A percentile compares a stretch with the other conserved stretches of the same genome.
Evolutionary conservation across 108 stramenopile genomes (phyloP).

Genomic region (Cyclotella baltica): DNA sequence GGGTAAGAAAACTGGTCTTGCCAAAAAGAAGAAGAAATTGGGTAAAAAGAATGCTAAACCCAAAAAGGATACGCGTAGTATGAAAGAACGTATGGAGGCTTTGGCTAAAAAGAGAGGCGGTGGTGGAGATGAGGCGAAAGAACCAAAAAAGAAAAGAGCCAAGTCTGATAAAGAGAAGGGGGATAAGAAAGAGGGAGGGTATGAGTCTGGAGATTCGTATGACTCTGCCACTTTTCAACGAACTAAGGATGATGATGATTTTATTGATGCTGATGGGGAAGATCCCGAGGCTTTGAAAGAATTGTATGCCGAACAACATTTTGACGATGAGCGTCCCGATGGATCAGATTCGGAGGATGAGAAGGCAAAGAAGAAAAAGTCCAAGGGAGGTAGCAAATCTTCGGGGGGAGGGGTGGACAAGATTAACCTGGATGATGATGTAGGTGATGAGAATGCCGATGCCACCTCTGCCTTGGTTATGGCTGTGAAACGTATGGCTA

Average conservation of each 20-base stretch:
- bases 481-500: constrained; percentile 82
- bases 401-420: constrained; percentile 52
- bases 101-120: constrained; percentile 63
- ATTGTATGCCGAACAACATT: constrained; percentile 89
- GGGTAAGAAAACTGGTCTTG: neutral
- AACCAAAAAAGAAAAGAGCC: constrained; percentile 38
- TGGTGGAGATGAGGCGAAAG: constrained; percentile 10
- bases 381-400: neutral
- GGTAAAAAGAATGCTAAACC: constrained; percentile 41
- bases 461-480: constrained; percentile 71
- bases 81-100: constrained; percentile 84
- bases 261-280: constrained; percentile 91
- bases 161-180: constrained; percentile 29
- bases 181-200: constrained; percentile 54
- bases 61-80: constrained; percentile 42
- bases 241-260: constrained; percentile 88
- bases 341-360: constrained; percentile 63
- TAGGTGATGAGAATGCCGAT: constrained; percentile 67
- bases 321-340: constrained; percentile 85
- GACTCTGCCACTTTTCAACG: constrained; percentile 75
- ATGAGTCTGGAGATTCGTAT: constrained; percentile 72
- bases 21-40: constrained; percentile 44
- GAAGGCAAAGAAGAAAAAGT: constrained; percentile 35
- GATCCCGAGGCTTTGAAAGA: constrained; percentile 87
- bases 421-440: constrained; percentile 45